Percentiles rank a stretch among this genome's conserved stretches.
Conservation (phyloP, 1,284 basidiomycete genomes). For the Waitea zeae region DNA sequence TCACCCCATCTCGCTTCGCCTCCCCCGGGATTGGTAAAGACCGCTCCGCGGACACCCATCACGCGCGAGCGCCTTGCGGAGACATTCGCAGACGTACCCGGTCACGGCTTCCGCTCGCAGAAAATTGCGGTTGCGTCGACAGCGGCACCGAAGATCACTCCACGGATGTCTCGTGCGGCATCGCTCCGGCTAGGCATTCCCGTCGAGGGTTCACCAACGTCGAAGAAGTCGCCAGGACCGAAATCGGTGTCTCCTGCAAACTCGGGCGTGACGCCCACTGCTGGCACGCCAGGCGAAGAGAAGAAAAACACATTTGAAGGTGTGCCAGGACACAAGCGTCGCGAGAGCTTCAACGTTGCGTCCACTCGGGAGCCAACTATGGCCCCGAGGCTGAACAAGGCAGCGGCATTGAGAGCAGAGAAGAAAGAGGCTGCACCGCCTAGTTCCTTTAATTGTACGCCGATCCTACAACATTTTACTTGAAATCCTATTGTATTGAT, state of each 20-base stretch:
- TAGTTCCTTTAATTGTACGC: conserved; percentile 50
- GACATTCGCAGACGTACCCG: conserved; percentile 60
- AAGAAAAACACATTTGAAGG: conserved; percentile 42
- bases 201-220: conserved; percentile 18
- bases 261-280: conserved; percentile 7
- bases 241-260: conserved; percentile 9
- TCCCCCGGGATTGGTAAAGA: too few relatives aligned
- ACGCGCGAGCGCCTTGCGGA: conserved; percentile 40
- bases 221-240: conserved; percentile 14
- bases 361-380: conserved; percentile 45
- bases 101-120: conserved; percentile 45
- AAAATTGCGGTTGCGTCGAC: conserved; percentile 58
- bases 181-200: conserved; percentile 38
- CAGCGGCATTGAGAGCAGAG: conserved; percentile 41
- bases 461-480: too few relatives aligned
- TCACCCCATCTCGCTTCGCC: too few relatives aligned
- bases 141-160: conserved; percentile 50
- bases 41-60: conserved; percentile 23
- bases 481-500: conserved; percentile 13
- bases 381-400: conserved; percentile 49
- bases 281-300: conserved; percentile 8
- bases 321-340: conserved; percentile 66
- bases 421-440: conserved; percentile 40
- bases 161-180: conserved; percentile 59
- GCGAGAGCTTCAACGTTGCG: conserved; percentile 53